These are phyloP conservation scores for Coemansia sp. DNA, from an alignment of 192 early-diverging fungal species.

Conservation along the genomic window DNA sequence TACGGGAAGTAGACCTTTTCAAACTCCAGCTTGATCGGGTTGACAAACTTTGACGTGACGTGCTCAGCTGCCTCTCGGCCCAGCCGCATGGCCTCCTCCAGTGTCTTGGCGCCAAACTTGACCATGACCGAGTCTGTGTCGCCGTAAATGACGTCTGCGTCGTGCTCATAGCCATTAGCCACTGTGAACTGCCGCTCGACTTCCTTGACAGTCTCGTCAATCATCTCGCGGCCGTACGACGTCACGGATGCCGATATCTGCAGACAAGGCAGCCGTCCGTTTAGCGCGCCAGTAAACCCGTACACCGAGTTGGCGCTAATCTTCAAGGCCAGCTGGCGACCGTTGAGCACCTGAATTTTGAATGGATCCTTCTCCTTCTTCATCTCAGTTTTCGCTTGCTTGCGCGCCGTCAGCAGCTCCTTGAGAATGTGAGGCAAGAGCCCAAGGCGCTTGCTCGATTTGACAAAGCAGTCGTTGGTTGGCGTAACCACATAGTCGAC, in stretches of 20 bases:
- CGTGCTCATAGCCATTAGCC: slow-evolving; percentile 80
- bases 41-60: slow-evolving; percentile 82
- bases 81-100: slow-evolving; percentile 82
- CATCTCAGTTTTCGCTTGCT: slow-evolving; percentile 86
- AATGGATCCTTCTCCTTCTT: slow-evolving; percentile 97
- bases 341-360: slow-evolving; percentile 89
- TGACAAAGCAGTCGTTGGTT: slow-evolving; percentile 89
- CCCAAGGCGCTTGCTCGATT: slow-evolving; percentile 66
- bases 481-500: slow-evolving; percentile 87
- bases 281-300: slow-evolving; percentile 92
- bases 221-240: slow-evolving; percentile 94
- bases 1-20: slow-evolving; percentile 99
- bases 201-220: slow-evolving; percentile 77
- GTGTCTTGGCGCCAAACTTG: slow-evolving; percentile 79
- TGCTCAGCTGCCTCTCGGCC: slow-evolving; percentile 79
- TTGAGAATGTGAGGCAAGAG: slow-evolving; percentile 84
- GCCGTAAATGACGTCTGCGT: slow-evolving; percentile 93
- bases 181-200: slow-evolving; percentile 81
- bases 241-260: slow-evolving; percentile 92
- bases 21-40: slow-evolving; percentile 97
- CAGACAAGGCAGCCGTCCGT: slow-evolving; percentile 86
- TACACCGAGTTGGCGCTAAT: slow-evolving; percentile 96
- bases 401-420: slow-evolving; percentile 86
- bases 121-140: slow-evolving; percentile 99
- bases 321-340: slow-evolving; percentile 94